Evolutionary conservation across 495 filamentous ascomycete genomes (phyloP), one percentile per base, ranked within the genome.

Genomic region (Aspergillus sclerotiicarbonarius): DNA sequence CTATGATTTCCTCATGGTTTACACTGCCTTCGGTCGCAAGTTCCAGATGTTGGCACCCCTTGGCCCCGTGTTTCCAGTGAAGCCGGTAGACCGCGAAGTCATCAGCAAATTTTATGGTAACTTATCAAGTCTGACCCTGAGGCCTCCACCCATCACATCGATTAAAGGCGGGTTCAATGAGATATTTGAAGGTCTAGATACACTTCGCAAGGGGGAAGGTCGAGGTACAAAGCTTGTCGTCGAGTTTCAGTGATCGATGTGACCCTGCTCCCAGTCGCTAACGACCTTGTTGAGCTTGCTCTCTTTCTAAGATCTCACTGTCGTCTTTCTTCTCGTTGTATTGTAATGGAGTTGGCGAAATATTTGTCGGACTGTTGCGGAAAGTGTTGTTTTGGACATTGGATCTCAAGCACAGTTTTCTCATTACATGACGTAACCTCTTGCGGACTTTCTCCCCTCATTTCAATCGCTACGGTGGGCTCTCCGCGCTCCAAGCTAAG

Each of bases 21-120:
- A 59, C 43, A 60, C 62, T 3, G 60, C 58, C 29, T 62, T 65
- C 19, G 61, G 61, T 29, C 21, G 43, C 0, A 47, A 53, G 31
- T 68, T 65, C 35, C 57, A 61, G 30, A 62, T 53, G 60, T 30
- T 65, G 37, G n/a, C 54, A 1, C 66, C 66, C 1, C 19, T 65
- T 21, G 66, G 66, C 1, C 66, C 66, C n/a, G 53, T 53, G 12
- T 68, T 65, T 32, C 35, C 25, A 21, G 60, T 49, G 18, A 21
- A 46, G 16, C 60, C 58, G 0, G 20, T 51, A 1, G 66, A 68
- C 45, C 47, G 32, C 10, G 58, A 61, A 47, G 61, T 51, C 6
- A 32, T 67, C 5, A 37, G 52, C 29, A 35, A 46, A 0, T 67
- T 67, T 15, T 67, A 67, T 39, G 53, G 51, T 4, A 21, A 32